These are phyloP conservation scores for Diplodia sapinea DNA, from an alignment of 2,329 filamentous ascomycete species.

Conservation along the genomic window DNA sequence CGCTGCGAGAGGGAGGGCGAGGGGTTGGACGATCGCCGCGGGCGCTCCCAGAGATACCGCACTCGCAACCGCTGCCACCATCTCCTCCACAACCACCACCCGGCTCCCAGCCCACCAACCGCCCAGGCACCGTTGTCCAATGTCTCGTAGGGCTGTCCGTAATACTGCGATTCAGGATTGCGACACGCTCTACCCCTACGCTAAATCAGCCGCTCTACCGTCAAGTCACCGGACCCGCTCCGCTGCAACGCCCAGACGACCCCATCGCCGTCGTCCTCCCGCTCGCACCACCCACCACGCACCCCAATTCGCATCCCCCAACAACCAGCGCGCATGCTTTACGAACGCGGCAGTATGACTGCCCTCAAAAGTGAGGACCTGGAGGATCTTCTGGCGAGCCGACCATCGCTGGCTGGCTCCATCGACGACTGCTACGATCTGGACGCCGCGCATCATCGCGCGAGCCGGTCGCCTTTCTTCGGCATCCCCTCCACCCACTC, in stretches of 20 bases:
- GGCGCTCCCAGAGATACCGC: slow-evolving; percentile 3
- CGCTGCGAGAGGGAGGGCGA: slow-evolving; percentile 1
- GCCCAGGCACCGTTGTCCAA: slow-evolving; percentile 24
- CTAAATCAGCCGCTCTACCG: slow-evolving; percentile 20
- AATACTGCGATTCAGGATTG: slow-evolving; percentile 26
- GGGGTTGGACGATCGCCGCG: slow-evolving; percentile 11
- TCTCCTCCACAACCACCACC: slow-evolving; percentile 13
- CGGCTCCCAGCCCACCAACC: slow-evolving; percentile 13
- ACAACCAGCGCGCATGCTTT: slow-evolving; percentile 27
- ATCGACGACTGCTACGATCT: slow-evolving; percentile 48
- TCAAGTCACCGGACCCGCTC: slow-evolving; percentile 23
- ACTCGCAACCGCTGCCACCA: neutral
- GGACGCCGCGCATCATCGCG: slow-evolving; percentile 43
- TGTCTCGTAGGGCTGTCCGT: slow-evolving; percentile 29
- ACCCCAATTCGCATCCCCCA: slow-evolving; percentile 6
- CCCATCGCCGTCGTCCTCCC: slow-evolving; percentile 19
- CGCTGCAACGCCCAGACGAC: slow-evolving; percentile 15
- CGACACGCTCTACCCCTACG: slow-evolving; percentile 11
- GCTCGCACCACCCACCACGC: slow-evolving; percentile 15
- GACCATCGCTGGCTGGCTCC: slow-evolving; percentile 47
- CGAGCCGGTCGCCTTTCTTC: slow-evolving; percentile 57
- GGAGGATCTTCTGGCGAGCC: slow-evolving; percentile 28
- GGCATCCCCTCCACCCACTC: slow-evolving; percentile 66
- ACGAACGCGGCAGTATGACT: slow-evolving; percentile 30
- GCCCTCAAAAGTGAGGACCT: slow-evolving; percentile 26